phyloP scores from a whole-genome alignment of 805 yeast genomes.

The Babjeviella inositovora region DNA sequence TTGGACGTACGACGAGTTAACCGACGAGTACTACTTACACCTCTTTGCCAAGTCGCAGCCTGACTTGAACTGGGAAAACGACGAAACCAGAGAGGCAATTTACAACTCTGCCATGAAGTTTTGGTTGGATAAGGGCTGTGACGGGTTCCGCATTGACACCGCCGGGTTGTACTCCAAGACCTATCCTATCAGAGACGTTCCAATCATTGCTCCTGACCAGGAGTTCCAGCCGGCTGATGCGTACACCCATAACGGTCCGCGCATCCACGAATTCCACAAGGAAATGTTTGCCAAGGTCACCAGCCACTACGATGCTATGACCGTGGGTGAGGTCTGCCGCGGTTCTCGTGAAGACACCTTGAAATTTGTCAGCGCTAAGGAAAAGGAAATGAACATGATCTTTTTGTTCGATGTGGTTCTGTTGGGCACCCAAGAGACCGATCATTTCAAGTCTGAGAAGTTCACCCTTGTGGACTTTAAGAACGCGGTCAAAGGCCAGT shows the following conservation, averaged over 20 bases:
- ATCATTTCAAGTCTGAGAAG: conserved; percentile 16
- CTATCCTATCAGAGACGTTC: conserved; percentile 28
- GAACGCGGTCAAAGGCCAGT: conserved; percentile 15
- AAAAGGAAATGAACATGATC: conserved; percentile 21
- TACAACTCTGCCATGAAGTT: conserved; percentile 29
- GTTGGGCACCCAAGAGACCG: conserved; percentile 18
- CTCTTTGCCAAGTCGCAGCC: conserved; percentile 40
- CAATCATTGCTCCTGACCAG: conserved; percentile 20
- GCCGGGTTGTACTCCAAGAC: conserved; percentile 36
- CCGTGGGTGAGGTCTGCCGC: conserved; percentile 40
- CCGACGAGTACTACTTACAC: conserved; percentile 37
- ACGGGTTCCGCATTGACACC: conserved; percentile 44
- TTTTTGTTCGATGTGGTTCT: conserved; percentile 16
- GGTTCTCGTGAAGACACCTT: conserved; percentile 21
- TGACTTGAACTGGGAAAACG: conserved; percentile 47
- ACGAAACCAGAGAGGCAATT: conserved; percentile 16
- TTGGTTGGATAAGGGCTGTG: conserved; percentile 41
- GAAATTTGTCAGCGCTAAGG: conserved; percentile 18
- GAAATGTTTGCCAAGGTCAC: conserved; percentile 27
- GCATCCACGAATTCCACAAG: conserved; percentile 41
- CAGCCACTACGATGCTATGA: conserved; percentile 30
- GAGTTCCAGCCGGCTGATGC: conserved; percentile 20
- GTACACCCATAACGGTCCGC: conserved; percentile 26
- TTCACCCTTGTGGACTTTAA: conserved; percentile 21
- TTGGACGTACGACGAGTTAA: conserved; percentile 37